Evolutionary conservation across 2,329 filamentous ascomycete genomes (phyloP), one percentile per base, ranked within the genome.

Genomic region (Microsporum ferrugineum): DNA sequence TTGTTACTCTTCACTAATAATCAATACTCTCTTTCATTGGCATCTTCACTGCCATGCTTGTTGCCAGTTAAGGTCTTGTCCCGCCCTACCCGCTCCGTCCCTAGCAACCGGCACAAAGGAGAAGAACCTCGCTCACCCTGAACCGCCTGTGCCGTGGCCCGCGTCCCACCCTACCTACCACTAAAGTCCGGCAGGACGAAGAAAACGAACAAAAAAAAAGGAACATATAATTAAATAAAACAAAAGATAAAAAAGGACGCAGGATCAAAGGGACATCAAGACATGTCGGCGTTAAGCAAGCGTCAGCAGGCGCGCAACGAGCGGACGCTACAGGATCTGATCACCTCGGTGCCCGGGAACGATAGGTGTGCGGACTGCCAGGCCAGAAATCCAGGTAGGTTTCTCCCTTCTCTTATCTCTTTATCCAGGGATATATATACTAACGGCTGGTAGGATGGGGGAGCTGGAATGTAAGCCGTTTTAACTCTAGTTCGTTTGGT

Each of bases 241-340:
- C 27, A 53, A 14, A 43, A 12, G 49, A 34, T n/a, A 51, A 31
- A 29, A 47, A 8, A 23, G 43, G 27, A 47, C 10, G n/a, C 5
- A 49, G 17, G n/a, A n/a, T 23, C 2, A 49, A n/a, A 49, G 17
- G 23, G 29, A 53, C 3, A 33, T 8, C 5, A 47, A 61, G 94
- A 91, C 88, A 82, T 88, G 61, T 81, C 83, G 60, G 80, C 84
- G 51, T 80, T 95, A 73, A 96, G 87, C 80, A 99, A 97, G 82
- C 90, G 94, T 77, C 90, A 96, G 79, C 92, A 96, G 82, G 90
- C 88, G 80, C 91, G 94, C 77, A 96, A 99, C 76, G 94, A 99
- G 79, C 89, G 89, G 72, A 80, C 84, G 61, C 81, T 99, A 66
- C 90, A 96, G 71, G 92, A 97, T 56, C 83, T 99, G 65, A 87